Percentiles rank a stretch among this genome's conserved stretches.
phyloP scores from a whole-genome alignment of 208 protist species.

The Leptomonas seymouri region DNA sequence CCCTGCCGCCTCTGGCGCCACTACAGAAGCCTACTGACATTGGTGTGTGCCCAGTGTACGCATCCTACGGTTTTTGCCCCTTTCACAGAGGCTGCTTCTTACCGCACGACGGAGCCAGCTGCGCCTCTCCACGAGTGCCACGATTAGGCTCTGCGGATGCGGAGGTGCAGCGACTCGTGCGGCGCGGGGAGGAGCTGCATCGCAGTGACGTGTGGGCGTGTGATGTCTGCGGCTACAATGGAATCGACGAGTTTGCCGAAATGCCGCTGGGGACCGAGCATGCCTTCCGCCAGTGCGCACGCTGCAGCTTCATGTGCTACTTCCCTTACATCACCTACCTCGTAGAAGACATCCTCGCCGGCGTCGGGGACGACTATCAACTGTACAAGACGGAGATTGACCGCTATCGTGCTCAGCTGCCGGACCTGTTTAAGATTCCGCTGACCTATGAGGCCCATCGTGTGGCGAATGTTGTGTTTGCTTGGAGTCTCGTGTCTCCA shows the following conservation, averaged over 20 bases:
- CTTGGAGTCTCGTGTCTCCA: constrained; percentile 85
- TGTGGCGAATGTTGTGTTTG: constrained; percentile 74
- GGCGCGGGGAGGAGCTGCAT: constrained; percentile 40
- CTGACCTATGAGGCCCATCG: constrained; percentile 86
- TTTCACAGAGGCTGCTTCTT: constrained; percentile 76
- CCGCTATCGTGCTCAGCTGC: constrained; percentile 56
- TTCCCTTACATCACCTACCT: constrained; percentile 85
- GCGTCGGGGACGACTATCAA: constrained; percentile 85
- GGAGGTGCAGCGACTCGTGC: constrained; percentile 63
- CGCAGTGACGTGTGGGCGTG: constrained; percentile 68
- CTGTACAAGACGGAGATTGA: constrained; percentile 83
- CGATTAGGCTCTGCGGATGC: constrained; percentile 38
- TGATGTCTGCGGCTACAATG: constrained; percentile 71
- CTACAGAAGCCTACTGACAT: constrained; percentile 26
- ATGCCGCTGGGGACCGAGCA: constrained; percentile 68
- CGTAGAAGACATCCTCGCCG: constrained; percentile 60
- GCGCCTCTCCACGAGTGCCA: constrained; percentile 30
- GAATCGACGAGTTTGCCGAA: constrained; percentile 60
- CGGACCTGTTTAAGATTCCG: constrained; percentile 84
- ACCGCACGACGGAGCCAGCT: constrained; percentile 44
- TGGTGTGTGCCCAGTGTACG: constrained; percentile 68
- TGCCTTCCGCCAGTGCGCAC: constrained; percentile 73
- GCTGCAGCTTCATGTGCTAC: constrained; percentile 84
- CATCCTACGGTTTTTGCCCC: constrained; percentile 82
- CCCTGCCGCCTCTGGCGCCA: constrained; percentile 47